Percentiles rank a stretch among this genome's conserved stretches.
These are phyloP conservation scores for Hawksworthiomyces lignivorus DNA, from an alignment of 2,329 filamentous ascomycete species.

Conservation along the genomic window DNA sequence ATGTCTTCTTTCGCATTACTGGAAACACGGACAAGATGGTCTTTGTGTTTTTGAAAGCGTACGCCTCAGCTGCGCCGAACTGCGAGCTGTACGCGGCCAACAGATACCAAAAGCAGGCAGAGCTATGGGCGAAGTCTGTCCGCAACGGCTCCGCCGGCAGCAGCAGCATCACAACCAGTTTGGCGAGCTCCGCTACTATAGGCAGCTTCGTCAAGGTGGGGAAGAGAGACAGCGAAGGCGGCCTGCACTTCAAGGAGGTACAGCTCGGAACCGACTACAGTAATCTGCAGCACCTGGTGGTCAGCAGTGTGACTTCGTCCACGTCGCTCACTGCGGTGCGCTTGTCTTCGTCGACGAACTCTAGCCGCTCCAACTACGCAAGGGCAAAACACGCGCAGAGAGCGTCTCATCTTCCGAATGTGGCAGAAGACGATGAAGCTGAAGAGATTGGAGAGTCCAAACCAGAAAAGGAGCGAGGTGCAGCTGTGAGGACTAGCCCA, in stretches of 20 bases:
- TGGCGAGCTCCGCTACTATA: too few species aligned
- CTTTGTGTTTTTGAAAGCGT: constrained; percentile 18
- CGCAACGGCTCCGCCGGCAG: neutral
- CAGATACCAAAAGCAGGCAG: constrained; percentile 14
- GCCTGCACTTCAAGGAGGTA: constrained; percentile 21
- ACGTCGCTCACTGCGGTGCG: constrained; percentile 23
- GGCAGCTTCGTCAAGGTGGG: too few species aligned
- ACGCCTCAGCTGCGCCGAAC: constrained; percentile 15
- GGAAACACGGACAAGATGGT: constrained; percentile 23
- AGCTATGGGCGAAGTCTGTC: neutral
- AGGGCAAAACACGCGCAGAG: neutral
- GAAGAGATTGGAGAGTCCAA: constrained; percentile 16
- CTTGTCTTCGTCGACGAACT: constrained; percentile 1
- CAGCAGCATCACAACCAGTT: too few species aligned
- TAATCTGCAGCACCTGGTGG: constrained; percentile 21
- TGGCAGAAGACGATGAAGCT: constrained; percentile 1
- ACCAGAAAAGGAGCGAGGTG: neutral
- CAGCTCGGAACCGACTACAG: constrained; percentile 20
- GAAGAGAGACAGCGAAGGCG: constrained; percentile 6
- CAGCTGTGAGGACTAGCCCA: constrained; percentile 9
- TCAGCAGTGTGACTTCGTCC: constrained; percentile 22
- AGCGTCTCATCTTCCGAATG: neutral
- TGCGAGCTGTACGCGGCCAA: constrained; percentile 20
- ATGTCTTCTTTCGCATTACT: constrained; percentile 24
- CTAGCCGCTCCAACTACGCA: neutral